A percentile compares a stretch with the other conserved stretches of the same genome.
phyloP scores from a whole-genome alignment of 306 rosid genomes.

The Notholithocarpus densiflorus region DNA sequence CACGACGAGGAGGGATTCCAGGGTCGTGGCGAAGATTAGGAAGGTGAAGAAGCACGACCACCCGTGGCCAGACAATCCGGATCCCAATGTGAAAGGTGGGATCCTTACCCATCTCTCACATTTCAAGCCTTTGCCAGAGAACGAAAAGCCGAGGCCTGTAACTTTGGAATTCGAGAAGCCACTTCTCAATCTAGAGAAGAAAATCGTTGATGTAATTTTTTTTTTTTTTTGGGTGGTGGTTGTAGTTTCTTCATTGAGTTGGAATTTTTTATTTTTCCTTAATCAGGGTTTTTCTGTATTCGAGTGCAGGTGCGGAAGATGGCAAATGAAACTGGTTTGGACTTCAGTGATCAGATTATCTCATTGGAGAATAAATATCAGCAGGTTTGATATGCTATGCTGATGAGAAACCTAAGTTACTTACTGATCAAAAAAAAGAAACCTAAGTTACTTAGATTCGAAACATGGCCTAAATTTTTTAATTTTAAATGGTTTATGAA shows the following conservation, averaged over 20 bases:
- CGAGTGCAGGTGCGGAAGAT: constrained; percentile 68
- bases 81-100: constrained; percentile 85
- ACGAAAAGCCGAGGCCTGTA: constrained; percentile 68
- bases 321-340: constrained; percentile 88
- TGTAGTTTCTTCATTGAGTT: background rate
- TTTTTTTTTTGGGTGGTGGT: background rate
- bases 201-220: constrained; percentile 63
- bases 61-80: constrained; percentile 86
- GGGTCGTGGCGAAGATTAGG: constrained; percentile 59
- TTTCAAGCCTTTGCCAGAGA: constrained; percentile 65
- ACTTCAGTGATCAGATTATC: constrained; percentile 80
- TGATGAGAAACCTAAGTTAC: background rate
- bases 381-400: constrained; percentile 53
- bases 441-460: background rate
- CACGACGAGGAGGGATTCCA: constrained; percentile 45
- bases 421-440: no score
- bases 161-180: constrained; percentile 82
- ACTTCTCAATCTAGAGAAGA: constrained; percentile 73
- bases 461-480: background rate
- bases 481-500: background rate
- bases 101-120: constrained; percentile 58
- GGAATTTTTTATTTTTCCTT: background rate
- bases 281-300: constrained; percentile 7
- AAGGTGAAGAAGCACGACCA: constrained; percentile 79
- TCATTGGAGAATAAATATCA: constrained; percentile 68